phyloP scores from a whole-genome alignment of 352 stramenopile species.

The Globisporangium carolinianum region DNA sequence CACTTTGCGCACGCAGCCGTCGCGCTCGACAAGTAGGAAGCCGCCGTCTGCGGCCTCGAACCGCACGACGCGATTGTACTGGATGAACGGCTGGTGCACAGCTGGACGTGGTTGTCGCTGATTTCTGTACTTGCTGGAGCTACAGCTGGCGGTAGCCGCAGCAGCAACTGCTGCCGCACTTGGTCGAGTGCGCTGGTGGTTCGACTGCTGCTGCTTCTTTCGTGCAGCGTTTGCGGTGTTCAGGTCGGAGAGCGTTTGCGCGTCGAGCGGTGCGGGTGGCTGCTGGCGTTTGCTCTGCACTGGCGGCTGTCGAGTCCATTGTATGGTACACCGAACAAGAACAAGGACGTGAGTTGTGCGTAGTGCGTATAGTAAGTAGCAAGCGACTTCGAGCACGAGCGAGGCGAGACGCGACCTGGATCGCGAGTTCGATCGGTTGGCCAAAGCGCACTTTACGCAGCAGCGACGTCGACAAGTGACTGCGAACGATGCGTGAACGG shows the following conservation, averaged over 20 bases:
- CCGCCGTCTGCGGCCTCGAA: constrained; percentile 30
- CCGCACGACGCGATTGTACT: constrained; percentile 27
- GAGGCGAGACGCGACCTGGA: constrained; percentile 16
- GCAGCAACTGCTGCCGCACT: too few species aligned
- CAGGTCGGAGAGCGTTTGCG: too few species aligned
- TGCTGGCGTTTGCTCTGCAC: too few species aligned
- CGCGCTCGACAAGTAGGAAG: constrained; percentile 28
- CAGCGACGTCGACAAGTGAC: constrained; percentile 40
- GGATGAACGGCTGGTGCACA: constrained; percentile 14
- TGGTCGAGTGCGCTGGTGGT: too few species aligned
- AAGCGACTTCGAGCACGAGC: not conserved
- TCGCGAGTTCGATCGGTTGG: constrained; percentile 34
- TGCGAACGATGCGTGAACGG: constrained; percentile 7
- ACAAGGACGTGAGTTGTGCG: not conserved
- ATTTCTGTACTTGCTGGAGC: not conserved
- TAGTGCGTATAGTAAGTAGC: too few species aligned
- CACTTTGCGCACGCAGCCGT: constrained; percentile 29
- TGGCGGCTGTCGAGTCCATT: too few species aligned
- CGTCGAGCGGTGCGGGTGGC: too few species aligned
- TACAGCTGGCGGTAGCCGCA: not conserved
- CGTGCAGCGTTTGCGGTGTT: too few species aligned
- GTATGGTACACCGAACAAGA: too few species aligned
- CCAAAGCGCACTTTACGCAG: constrained; percentile 56
- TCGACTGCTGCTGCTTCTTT: too few species aligned
- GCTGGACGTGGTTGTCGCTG: not conserved